Evolutionary conservation across 2,329 filamentous ascomycete genomes (phyloP), one percentile per base, ranked within the genome.

Genomic region (Fusarium multiceps): DNA sequence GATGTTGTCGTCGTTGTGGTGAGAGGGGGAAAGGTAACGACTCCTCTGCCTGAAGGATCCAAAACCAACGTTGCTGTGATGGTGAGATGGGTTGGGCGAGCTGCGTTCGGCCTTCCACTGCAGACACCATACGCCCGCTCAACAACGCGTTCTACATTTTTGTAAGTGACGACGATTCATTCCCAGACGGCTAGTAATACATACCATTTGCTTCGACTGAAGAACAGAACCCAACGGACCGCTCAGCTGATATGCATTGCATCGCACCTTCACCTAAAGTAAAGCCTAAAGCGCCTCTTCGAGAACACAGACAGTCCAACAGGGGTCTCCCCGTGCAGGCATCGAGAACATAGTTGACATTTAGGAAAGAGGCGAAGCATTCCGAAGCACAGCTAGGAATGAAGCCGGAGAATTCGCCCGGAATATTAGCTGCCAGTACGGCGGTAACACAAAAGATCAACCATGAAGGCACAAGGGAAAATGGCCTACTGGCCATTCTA

Each of bases 241-340:
- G 79, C 74, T 87, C 85, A 10, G 87, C 87, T 11, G 86, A 81
- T 34, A 92, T 84, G 77, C 92, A 94, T 74, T 90, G 87, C 66
- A 93, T 79, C 7, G 88, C 90, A 13, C 86, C 91, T 79, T 93
- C 92, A n/a, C 90, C 91, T 49, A 93, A 74, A 3, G 92, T 93
- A 72, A 89, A 90, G 12, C 89, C 90, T 30, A 86, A 86, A 14
- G 78, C 79, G 11, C 90, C 90, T 34, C 82, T 82, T 61, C 84
- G 83, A 40, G 85, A 84, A 77, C 92, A 94, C 9, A 93, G 82
- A 71, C 90, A 93, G 73, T 84, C 80, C 70, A 93, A 77, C 27
- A 89, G 83, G 13, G 85, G 82, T 16, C 80, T 79, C 34, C 78
- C 75, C 30, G 82, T 82, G 73, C 89, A 91, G 49, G 77, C 75